Evolutionary conservation across 352 stramenopile species (phyloP).

Genomic region (Phytophthora hibernalis): DNA sequence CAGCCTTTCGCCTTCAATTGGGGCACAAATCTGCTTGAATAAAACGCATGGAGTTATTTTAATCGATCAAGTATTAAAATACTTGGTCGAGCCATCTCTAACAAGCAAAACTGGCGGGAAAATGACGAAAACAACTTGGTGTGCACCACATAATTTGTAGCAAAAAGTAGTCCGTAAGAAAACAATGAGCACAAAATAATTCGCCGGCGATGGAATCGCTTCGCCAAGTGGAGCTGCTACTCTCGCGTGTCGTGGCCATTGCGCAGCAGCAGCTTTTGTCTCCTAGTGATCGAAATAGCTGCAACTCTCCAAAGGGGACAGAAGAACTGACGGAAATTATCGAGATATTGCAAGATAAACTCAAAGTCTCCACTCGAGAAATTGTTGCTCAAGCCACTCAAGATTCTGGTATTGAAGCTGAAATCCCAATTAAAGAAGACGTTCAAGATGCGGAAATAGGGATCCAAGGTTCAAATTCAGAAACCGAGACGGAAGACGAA

Average conservation of each 20-base stretch:
- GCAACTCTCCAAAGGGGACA: neutral
- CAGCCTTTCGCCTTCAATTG: too few relatives aligned
- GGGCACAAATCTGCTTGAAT: too few relatives aligned
- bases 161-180: too few relatives aligned
- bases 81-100: too few relatives aligned
- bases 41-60: too few relatives aligned
- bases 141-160: neutral
- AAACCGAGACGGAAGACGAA: constrained; percentile 16
- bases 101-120: too few relatives aligned
- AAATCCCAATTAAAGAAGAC: neutral
- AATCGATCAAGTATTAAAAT: too few relatives aligned
- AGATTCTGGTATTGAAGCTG: neutral
- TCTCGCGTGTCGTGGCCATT: constrained; percentile 3
- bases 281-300: neutral
- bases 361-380: constrained; percentile 2
- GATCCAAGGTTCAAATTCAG: neutral
- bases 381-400: neutral
- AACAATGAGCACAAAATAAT: neutral
- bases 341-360: constrained; percentile 8
- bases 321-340: neutral
- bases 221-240: constrained; percentile 4
- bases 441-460: neutral
- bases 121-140: too few relatives aligned
- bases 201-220: neutral
- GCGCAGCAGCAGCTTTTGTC: constrained; percentile 1